These are phyloP conservation scores for Yamadazyma philogaea DNA, from an alignment of 805 yeast species.

Conservation along the genomic window DNA sequence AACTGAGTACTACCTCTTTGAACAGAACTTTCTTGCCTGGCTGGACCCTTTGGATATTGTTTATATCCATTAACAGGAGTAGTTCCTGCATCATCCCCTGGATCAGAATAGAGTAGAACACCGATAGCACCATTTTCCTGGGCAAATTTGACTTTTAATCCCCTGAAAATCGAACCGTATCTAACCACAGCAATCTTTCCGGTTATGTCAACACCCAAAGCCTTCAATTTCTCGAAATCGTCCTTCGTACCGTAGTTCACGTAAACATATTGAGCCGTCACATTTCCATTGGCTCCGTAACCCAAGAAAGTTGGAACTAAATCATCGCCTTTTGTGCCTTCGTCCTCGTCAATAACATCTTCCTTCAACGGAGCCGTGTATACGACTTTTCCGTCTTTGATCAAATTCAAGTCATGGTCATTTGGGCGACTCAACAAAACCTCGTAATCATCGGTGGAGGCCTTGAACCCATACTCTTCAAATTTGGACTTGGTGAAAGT, in stretches of 20 bases:
- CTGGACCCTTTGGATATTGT: slow-evolving; percentile 63
- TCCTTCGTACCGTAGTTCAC: slow-evolving; percentile 58
- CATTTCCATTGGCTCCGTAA: slow-evolving; percentile 63
- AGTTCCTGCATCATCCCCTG: slow-evolving; percentile 56
- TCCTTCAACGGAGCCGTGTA: slow-evolving; percentile 53
- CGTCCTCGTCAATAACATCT: slow-evolving; percentile 41
- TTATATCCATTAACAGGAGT: slow-evolving; percentile 54
- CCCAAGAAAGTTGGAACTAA: slow-evolving; percentile 54
- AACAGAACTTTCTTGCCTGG: slow-evolving; percentile 58
- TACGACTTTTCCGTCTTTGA: slow-evolving; percentile 29
- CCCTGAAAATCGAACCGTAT: slow-evolving; percentile 49
- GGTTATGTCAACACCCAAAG: slow-evolving; percentile 40
- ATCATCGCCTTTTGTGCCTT: slow-evolving; percentile 36
- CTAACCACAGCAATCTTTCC: slow-evolving; percentile 62
- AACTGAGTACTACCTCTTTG: slow-evolving; percentile 61
- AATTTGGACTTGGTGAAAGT: slow-evolving; percentile 52
- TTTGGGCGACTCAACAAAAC: slow-evolving; percentile 53
- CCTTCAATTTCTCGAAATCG: slow-evolving; percentile 48
- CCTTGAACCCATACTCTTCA: slow-evolving; percentile 48
- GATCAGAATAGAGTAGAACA: slow-evolving; percentile 55
- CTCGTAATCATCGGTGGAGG: slow-evolving; percentile 53
- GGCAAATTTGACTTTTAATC: slow-evolving; percentile 60
- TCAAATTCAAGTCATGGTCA: slow-evolving; percentile 39
- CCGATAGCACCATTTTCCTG: slow-evolving; percentile 61
- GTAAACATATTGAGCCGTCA: slow-evolving; percentile 52